Evolutionary conservation across 306 rosid species (phyloP), one percentile per base, ranked within the genome.

Genomic region (Oemleria cerasiformis): DNA sequence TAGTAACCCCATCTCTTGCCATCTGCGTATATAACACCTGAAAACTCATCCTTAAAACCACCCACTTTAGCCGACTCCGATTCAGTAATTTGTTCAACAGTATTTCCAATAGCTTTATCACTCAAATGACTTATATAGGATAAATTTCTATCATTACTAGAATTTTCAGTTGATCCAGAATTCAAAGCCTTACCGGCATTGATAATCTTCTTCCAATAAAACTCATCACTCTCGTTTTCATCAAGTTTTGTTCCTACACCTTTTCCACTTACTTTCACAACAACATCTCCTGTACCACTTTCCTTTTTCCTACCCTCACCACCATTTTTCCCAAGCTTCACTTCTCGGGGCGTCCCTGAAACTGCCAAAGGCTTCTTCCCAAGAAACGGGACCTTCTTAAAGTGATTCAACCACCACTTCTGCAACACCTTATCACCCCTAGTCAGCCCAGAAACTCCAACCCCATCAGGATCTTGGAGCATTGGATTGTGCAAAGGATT

Each of bases 1-100:
- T 85, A 89, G 69, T 85, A 94, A 7, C 97, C 99, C 99, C 99
- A 94, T 73, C 75, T 85, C 78, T 85, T 84, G 53, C 96, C 97
- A 79, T 94, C 95, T 0, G 95, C 95, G 63, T 89, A 94, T 20
- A 94, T 49, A 71, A 85, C 84, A 73, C 70, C 69, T 16, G 77
- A 73, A 71, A 50, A 75, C 77, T 85, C 80, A 51, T 56, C 58
- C 67, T 78, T 67, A 6, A 39, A 38, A 34, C 48, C 73, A 47
- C 72, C 53, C 60, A 20, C 9, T 13, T 59, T 8, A 43, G 30
- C 70, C 64, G 6, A 30, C 21, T 56, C 60, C 34, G 16, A 62
- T 16, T 68, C 53, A 19, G 73, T 71, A 73, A 30, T 20, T 2
- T 30, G 63, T 21, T 64, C 77, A 20, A 62, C 65, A 55, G 73